These are phyloP conservation scores for Gnaphalium uliginosum DNA, from an alignment of 129 eudicot genomes.

Conservation along the genomic window DNA sequence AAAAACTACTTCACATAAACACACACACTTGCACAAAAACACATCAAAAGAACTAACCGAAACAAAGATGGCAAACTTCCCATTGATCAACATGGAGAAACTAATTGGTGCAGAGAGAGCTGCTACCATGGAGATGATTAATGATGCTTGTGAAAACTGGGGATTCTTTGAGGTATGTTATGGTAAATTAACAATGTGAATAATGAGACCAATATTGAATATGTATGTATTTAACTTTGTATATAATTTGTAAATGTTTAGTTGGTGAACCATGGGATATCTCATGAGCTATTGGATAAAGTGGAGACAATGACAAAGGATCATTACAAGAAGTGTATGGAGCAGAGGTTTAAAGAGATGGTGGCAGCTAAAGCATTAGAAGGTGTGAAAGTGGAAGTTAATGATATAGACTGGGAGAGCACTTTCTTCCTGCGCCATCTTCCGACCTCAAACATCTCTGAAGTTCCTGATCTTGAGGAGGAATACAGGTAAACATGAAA, in stretches of 20 bases:
- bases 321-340: constrained; percentile 68
- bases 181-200: neutral
- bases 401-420: constrained; percentile 67
- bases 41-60: constrained; percentile 8
- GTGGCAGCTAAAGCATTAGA: constrained; percentile 58
- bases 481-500: constrained; percentile 45
- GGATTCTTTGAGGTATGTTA: constrained; percentile 77
- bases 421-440: constrained; percentile 64
- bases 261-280: constrained; percentile 69
- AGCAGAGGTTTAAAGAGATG: constrained; percentile 61
- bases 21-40: constrained; percentile 16
- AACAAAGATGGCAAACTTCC: constrained; percentile 68
- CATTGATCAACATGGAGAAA: constrained; percentile 62
- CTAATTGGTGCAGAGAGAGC: constrained; percentile 62
- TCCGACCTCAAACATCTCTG: constrained; percentile 45
- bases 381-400: constrained; percentile 57
- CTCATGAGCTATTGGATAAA: constrained; percentile 58
- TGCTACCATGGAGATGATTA: constrained; percentile 49
- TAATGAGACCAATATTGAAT: neutral
- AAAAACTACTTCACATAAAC: constrained; percentile 13
- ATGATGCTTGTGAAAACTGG: constrained; percentile 85
- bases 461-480: constrained; percentile 57
- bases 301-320: constrained; percentile 63
- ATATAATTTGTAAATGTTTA: constrained; percentile 16
- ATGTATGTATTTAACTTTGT: neutral